phyloP scores from a whole-genome alignment of 768 basidiomycete species.

The Lactifluus rugatus region DNA sequence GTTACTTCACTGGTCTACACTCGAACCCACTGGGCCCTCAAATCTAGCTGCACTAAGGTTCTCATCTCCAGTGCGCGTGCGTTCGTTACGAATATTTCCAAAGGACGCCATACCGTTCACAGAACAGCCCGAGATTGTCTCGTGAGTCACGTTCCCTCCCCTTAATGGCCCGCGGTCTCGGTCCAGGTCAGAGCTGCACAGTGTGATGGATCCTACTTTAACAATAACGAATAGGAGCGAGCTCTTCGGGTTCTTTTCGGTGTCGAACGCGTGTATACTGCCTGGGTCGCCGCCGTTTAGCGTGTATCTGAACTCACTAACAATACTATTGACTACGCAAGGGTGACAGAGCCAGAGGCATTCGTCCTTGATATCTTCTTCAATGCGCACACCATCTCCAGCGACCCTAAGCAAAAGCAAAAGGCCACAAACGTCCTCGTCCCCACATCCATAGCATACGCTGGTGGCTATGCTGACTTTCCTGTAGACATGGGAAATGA shows the following conservation, averaged over 20 bases:
- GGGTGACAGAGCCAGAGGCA: slow-evolving; percentile 60
- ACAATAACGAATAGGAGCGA: background rate
- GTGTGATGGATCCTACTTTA: background rate
- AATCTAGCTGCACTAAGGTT: slow-evolving; percentile 67
- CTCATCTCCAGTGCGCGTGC: slow-evolving; percentile 54
- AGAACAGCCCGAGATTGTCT: slow-evolving; percentile 48
- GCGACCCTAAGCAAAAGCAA: slow-evolving; percentile 44
- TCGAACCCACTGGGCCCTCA: slow-evolving; percentile 48
- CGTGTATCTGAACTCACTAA: background rate
- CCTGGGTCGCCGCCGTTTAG: background rate
- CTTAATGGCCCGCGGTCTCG: background rate
- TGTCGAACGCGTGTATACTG: background rate
- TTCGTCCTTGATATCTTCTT: slow-evolving; percentile 71
- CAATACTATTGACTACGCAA: slow-evolving; percentile 22
- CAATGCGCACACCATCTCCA: slow-evolving; percentile 50
- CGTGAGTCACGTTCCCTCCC: slow-evolving; percentile 34
- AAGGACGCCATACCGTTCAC: slow-evolving; percentile 52
- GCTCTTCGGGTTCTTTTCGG: background rate
- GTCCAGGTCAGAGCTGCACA: background rate
- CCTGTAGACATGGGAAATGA: slow-evolving; percentile 59
- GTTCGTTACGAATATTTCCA: slow-evolving; percentile 61
- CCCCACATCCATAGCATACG: slow-evolving; percentile 61
- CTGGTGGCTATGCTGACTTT: slow-evolving; percentile 60
- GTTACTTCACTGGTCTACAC: slow-evolving; percentile 55
- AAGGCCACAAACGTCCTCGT: slow-evolving; percentile 63